phyloP scores from a whole-genome alignment of 352 stramenopile genomes.

The Phytophthora sojae region DNA sequence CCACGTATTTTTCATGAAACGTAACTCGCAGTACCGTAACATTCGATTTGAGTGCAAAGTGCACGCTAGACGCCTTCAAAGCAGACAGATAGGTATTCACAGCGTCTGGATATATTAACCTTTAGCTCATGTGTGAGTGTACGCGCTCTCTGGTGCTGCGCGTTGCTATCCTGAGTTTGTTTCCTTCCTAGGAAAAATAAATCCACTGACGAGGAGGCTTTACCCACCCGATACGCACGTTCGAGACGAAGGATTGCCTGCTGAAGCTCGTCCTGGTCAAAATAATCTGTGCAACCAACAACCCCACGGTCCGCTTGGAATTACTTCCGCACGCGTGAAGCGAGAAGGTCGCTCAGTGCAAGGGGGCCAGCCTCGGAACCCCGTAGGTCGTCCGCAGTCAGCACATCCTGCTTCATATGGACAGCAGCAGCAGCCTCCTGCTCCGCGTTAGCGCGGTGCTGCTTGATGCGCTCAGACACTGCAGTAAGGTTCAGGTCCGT shows the following conservation, averaged over 20 bases:
- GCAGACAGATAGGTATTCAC: slow-evolving; percentile 28
- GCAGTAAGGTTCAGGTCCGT: slow-evolving; percentile 62
- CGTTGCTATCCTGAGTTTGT: slow-evolving; percentile 25
- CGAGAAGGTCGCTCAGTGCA: slow-evolving; percentile 54
- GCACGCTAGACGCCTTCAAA: not conserved
- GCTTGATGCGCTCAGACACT: slow-evolving; percentile 61
- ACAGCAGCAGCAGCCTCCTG: slow-evolving; percentile 27
- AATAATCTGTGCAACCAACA: slow-evolving; percentile 33
- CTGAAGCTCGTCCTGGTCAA: slow-evolving; percentile 22
- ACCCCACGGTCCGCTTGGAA: slow-evolving; percentile 2
- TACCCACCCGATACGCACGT: not conserved
- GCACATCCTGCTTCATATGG: slow-evolving; percentile 46
- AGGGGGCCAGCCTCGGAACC: slow-evolving; percentile 49
- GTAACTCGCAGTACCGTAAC: slow-evolving; percentile 8
- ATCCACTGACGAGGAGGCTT: slow-evolving; percentile 15
- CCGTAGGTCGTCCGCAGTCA: slow-evolving; percentile 65
- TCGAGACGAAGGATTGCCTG: slow-evolving; percentile 4
- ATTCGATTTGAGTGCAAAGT: slow-evolving; percentile 1
- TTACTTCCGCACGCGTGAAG: slow-evolving; percentile 36
- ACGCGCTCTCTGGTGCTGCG: slow-evolving; percentile 28
- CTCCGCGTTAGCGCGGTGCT: slow-evolving; percentile 46
- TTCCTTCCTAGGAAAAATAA: slow-evolving; percentile 17
- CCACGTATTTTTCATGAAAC: slow-evolving; percentile 3
- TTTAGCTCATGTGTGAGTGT: slow-evolving; percentile 36
- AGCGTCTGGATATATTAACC: slow-evolving; percentile 31